phyloP scores from a whole-genome alignment of 225 moss, liverwort and hornwort species.

The Anthoceros angustus region DNA sequence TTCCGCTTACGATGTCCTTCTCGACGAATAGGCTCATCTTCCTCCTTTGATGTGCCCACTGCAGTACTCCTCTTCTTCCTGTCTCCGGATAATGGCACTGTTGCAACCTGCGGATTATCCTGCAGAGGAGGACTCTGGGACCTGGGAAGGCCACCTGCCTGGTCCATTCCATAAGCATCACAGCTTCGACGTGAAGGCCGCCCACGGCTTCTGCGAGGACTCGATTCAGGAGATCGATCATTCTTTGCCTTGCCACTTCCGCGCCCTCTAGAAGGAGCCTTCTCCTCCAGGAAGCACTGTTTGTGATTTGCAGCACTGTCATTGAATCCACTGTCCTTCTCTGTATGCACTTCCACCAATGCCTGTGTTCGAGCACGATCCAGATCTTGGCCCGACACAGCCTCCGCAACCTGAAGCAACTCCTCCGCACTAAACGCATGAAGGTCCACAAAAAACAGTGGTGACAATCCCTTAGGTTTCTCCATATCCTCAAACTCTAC shows the following conservation, averaged over 20 bases:
- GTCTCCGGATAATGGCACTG: too few relatives aligned
- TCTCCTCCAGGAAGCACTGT: conserved; percentile 17
- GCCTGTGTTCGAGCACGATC: neutral
- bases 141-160: too few relatives aligned
- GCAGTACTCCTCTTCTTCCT: neutral
- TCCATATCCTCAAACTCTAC: too few relatives aligned
- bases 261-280: too few relatives aligned
- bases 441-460: too few relatives aligned
- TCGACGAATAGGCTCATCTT: neutral
- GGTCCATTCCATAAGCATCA: neutral
- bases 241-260: neutral
- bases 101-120: too few relatives aligned
- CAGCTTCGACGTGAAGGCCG: conserved; percentile 1
- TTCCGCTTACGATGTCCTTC: neutral
- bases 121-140: too few relatives aligned
- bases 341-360: conserved; percentile 21
- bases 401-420: neutral
- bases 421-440: too few relatives aligned
- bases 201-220: neutral
- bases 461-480: too few relatives aligned
- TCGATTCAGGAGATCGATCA: neutral
- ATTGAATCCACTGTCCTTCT: conserved; percentile 25
- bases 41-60: neutral
- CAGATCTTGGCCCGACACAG: neutral
- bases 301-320: conserved; percentile 37